Base-by-base conservation (phyloP, 1,284 basidiomycete species). In the Stygiomarasmius scandens region DNA sequence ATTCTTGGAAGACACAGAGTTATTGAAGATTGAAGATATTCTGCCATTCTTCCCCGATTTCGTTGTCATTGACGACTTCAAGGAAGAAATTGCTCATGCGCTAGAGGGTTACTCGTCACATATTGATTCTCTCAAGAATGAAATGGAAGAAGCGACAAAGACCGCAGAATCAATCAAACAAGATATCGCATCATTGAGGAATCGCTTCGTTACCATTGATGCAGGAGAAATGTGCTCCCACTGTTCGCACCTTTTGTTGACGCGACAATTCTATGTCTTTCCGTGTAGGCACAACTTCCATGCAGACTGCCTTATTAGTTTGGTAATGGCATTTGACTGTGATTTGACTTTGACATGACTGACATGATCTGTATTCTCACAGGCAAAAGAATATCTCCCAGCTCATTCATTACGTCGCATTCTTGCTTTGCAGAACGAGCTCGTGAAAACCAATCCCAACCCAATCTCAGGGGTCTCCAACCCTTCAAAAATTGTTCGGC, bases 11-110 rank as follows among this genome's bases (percentile, higher is more conserved):
- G 90, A 93, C 59, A 97, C 96, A 0, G 90, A 95, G 66, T 76
- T 98, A 25, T 86, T 99, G 68, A 96, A 98, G 74, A 96, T 99
- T 63, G 97, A 99, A 72, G 97, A 99, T 69, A 96, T 99, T 54
- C 77, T 99, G 23, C 97, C 97, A 2, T 99, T 98, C 86, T 99
- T 99, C 86, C 96, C 97, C 2, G 96, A 99, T 75, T 99, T 99
- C 73, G 95, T 96, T 12, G 94, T 99, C 62, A 98, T 99, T 65
- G 97, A 99, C 71, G 96, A 98, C 70, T 99, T 99, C 84, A 99
- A 99, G 73, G 93, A 96, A 65, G 96, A 99, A 75, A 99, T 99
- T 64, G 97, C 96, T 62, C 88, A 89, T 58, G 97, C 97, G 0
- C 78, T 99, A 59, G 97, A 99, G 71, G 90, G 91, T 3, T 99